Evolutionary conservation across 2,329 filamentous ascomycete genomes (phyloP).

Genomic region (Metarhizium guizhouense): DNA sequence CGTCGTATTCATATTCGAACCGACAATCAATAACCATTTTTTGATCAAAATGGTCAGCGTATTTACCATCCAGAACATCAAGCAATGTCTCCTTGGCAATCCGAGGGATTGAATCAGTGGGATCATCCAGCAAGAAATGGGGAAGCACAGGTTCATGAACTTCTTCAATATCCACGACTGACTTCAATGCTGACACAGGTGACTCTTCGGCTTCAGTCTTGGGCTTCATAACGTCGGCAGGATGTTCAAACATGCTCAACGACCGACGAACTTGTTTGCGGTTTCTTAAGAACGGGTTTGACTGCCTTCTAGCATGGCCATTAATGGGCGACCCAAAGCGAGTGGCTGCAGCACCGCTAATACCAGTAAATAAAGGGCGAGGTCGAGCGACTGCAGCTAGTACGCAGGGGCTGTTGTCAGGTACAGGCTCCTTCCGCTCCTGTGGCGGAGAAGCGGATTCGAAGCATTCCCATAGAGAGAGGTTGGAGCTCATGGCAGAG

Average conservation of each 20-base stretch:
- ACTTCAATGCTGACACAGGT: slow-evolving; percentile 45
- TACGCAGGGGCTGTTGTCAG: slow-evolving; percentile 49
- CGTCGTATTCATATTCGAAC: slow-evolving; percentile 97
- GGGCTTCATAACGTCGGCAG: slow-evolving; percentile 76
- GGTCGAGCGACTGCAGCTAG: slow-evolving; percentile 50
- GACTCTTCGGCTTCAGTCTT: slow-evolving; percentile 51
- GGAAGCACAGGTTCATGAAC: slow-evolving; percentile 66
- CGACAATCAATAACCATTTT: slow-evolving; percentile 90
- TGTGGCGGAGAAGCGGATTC: slow-evolving; percentile 64
- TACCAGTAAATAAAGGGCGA: slow-evolving; percentile 55
- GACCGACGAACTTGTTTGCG: slow-evolving; percentile 87
- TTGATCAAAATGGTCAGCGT: slow-evolving; percentile 65
- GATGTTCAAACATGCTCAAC: slow-evolving; percentile 95
- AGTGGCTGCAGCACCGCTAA: slow-evolving; percentile 41
- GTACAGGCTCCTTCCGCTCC: slow-evolving; percentile 49
- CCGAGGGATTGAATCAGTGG: slow-evolving; percentile 78
- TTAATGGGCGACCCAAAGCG: slow-evolving; percentile 69
- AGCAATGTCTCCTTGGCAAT: slow-evolving; percentile 77
- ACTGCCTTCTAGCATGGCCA: slow-evolving; percentile 61
- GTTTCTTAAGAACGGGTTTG: slow-evolving; percentile 63
- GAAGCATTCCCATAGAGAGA: slow-evolving; percentile 74
- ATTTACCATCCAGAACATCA: slow-evolving; percentile 81
- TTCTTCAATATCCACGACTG: slow-evolving; percentile 79
- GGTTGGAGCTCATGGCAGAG: slow-evolving; percentile 24
- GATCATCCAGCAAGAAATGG: slow-evolving; percentile 72